Conservation (phyloP, 2,329 filamentous ascomycete species). For the Fusarium globosum region DNA sequence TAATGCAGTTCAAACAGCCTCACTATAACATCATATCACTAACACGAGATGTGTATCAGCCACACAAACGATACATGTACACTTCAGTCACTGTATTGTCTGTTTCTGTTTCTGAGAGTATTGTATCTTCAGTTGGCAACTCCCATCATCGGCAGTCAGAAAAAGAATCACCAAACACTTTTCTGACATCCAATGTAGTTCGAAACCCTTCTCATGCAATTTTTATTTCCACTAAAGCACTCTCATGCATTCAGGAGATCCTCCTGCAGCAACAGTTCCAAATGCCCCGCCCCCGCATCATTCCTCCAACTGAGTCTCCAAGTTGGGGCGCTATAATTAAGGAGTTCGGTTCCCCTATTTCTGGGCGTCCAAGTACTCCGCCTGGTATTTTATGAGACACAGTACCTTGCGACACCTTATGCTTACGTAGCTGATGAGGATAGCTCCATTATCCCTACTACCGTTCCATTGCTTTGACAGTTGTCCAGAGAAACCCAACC, state of each 20-base stretch:
- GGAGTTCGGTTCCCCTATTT: slow-evolving; percentile 38
- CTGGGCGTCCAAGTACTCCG: slow-evolving; percentile 2
- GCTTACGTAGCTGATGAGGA: slow-evolving; percentile 24
- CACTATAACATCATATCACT: background rate
- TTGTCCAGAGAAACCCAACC: slow-evolving; percentile 9
- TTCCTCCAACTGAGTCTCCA: slow-evolving; percentile 3
- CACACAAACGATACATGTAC: background rate
- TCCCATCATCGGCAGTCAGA: background rate
- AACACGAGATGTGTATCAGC: background rate
- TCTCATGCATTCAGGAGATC: slow-evolving; percentile 24
- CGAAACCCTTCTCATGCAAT: background rate
- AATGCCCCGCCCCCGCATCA: slow-evolving; percentile 45
- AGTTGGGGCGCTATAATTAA: slow-evolving; percentile 32
- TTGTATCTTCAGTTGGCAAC: background rate
- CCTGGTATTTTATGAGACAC: background rate
- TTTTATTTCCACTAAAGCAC: background rate
- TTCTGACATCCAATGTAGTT: background rate
- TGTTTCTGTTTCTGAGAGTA: background rate
- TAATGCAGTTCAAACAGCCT: slow-evolving; percentile 2
- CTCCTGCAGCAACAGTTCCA: slow-evolving; percentile 1
- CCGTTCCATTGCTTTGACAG: slow-evolving; percentile 15
- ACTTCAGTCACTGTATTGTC: background rate
- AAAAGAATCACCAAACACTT: background rate
- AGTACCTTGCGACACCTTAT: background rate
- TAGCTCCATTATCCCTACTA: slow-evolving; percentile 20